phyloP scores from a whole-genome alignment of 768 basidiomycete species.

The Naematelia aurantialba region DNA sequence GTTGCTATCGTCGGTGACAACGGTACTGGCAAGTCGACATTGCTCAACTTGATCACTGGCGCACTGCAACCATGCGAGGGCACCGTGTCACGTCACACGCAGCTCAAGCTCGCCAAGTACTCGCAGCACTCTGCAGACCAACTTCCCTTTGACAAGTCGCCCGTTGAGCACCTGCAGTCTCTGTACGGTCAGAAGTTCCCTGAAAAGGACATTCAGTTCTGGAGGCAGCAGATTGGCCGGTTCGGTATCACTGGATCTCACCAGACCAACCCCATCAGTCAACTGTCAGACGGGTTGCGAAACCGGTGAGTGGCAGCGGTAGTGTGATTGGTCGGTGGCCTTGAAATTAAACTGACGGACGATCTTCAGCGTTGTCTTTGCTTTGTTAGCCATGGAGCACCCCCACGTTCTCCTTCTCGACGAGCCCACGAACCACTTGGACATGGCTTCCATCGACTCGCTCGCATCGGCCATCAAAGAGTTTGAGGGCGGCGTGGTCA shows the following conservation, averaged over 20 bases:
- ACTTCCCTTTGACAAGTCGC: constrained; percentile 84
- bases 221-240: constrained; percentile 89
- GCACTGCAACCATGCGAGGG: constrained; percentile 75
- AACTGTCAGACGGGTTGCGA: constrained; percentile 90
- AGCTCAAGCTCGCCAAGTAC: constrained; percentile 94
- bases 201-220: constrained; percentile 89
- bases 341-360: background rate
- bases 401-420: constrained; percentile 80
- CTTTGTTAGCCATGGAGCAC: constrained; percentile 94
- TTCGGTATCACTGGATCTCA: constrained; percentile 93
- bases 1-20: constrained; percentile 95
- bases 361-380: constrained; percentile 79
- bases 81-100: constrained; percentile 80
- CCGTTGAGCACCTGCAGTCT: constrained; percentile 88
- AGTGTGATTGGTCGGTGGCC: background rate
- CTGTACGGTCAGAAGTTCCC: constrained; percentile 79
- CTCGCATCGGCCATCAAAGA: constrained; percentile 92
- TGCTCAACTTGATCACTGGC: constrained; percentile 84
- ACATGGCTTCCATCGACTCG: constrained; percentile 84
- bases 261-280: constrained; percentile 88
- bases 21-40: constrained; percentile 89
- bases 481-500: constrained; percentile 96
- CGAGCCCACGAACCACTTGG: constrained; percentile 49
- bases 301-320: constrained; percentile 66
- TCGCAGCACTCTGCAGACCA: constrained; percentile 98